Conservation (phyloP, 106 monocot species). For the Xerophyta viscosa region DNA sequence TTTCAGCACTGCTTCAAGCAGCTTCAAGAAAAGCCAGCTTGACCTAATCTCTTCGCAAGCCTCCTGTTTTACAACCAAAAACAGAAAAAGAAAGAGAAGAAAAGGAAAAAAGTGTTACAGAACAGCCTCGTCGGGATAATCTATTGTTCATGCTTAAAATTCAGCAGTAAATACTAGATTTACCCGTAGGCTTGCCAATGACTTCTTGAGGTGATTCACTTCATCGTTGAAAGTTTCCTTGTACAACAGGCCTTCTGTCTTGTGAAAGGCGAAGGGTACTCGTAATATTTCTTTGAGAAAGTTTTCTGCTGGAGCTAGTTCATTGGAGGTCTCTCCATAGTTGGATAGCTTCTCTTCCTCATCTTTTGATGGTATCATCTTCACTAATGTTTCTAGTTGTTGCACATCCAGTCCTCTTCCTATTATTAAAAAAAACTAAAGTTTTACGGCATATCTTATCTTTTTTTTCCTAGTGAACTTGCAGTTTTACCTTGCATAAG, state of each 20-base stretch:
- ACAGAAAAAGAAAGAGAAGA: too few species aligned
- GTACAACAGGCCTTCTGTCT: conserved; percentile 67
- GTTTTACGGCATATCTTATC: too few species aligned
- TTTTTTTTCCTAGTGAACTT: too few species aligned
- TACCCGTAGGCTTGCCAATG: conserved; percentile 71
- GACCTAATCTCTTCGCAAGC: conserved; percentile 88
- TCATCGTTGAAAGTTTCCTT: conserved; percentile 84
- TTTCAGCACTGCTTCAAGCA: conserved; percentile 87
- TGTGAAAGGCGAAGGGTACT: conserved; percentile 64
- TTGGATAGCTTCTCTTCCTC: conserved; percentile 59
- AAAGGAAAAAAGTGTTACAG: too few species aligned
- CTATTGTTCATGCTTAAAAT: too few species aligned
- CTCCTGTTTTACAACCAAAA: conserved; percentile 65
- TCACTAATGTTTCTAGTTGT: conserved; percentile 74
- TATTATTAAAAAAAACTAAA: conserved; percentile 4
- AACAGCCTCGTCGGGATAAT: too few species aligned
- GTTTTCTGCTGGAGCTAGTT: conserved; percentile 56
- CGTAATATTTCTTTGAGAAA: conserved; percentile 43
- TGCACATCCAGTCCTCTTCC: conserved; percentile 62
- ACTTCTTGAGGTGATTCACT: conserved; percentile 48
- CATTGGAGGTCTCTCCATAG: conserved; percentile 33
- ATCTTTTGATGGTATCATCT: conserved; percentile 78
- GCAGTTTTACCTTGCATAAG: conserved; percentile 19
- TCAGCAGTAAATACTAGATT: too few species aligned
- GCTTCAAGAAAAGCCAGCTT: conserved; percentile 68